Evolutionary conservation across 129 eudicot species (phyloP).

Genomic region (Gnaphalium uliginosum): DNA sequence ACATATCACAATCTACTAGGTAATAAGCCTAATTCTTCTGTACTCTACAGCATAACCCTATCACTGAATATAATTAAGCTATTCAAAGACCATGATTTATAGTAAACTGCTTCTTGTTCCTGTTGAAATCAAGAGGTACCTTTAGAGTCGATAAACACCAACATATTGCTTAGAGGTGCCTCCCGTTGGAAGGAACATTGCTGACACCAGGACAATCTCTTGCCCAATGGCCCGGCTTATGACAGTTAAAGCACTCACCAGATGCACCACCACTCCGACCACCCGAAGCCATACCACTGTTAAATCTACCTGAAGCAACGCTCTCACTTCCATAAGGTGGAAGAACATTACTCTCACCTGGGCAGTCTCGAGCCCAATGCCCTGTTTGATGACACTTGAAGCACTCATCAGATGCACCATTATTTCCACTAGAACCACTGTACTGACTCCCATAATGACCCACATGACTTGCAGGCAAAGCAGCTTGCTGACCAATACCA

Average conservation of each 20-base stretch:
- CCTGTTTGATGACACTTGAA: slow-evolving; percentile 66
- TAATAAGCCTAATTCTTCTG: neutral
- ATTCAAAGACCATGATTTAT: slow-evolving; percentile 2
- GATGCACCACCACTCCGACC: slow-evolving; percentile 26
- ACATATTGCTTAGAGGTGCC: slow-evolving; percentile 36
- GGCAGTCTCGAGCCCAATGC: slow-evolving; percentile 81
- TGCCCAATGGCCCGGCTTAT: slow-evolving; percentile 81
- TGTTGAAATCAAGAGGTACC: slow-evolving; percentile 12
- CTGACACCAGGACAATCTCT: slow-evolving; percentile 64
- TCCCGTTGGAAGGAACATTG: slow-evolving; percentile 45
- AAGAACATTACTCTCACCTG: slow-evolving; percentile 46
- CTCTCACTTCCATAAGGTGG: slow-evolving; percentile 52
- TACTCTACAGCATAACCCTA: neutral
- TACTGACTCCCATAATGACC: slow-evolving; percentile 46
- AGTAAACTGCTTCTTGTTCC: neutral
- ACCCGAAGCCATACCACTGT: slow-evolving; percentile 28
- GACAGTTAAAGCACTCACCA: slow-evolving; percentile 70
- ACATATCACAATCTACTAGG: neutral
- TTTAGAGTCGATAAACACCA: slow-evolving; percentile 48
- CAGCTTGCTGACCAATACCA: slow-evolving; percentile 15
- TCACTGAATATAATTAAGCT: neutral
- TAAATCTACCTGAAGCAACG: slow-evolving; percentile 39
- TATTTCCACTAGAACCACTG: slow-evolving; percentile 35
- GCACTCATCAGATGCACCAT: slow-evolving; percentile 41
- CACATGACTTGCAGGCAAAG: slow-evolving; percentile 24